Conservation (phyloP, 139 green algal species). For the Chlorella ohadii region DNA sequence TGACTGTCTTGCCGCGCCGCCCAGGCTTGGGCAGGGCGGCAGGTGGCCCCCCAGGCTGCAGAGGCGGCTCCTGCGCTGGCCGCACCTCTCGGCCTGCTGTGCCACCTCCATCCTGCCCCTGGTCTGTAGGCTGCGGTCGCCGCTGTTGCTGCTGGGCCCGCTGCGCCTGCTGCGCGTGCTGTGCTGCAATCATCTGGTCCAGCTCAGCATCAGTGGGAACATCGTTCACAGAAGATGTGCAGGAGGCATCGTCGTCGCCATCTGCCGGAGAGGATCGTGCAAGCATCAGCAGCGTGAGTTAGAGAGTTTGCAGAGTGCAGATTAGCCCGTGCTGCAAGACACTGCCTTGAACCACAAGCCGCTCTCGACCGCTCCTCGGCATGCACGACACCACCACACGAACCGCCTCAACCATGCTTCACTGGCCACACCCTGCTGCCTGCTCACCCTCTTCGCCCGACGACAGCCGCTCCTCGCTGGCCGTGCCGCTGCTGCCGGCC, state of each 20-base stretch:
- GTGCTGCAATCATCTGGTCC: not conserved
- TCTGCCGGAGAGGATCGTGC: not conserved
- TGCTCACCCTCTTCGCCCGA: constrained; percentile 2
- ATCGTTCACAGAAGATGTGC: constrained; percentile 17
- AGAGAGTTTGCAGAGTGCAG: too few species aligned
- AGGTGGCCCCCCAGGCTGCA: too few species aligned
- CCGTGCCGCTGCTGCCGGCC: not conserved
- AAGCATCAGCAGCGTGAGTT: too few species aligned
- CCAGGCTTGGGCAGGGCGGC: not conserved
- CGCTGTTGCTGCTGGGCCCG: not conserved
- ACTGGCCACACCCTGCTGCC: too few species aligned
- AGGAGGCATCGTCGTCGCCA: not conserved
- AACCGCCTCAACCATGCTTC: too few species aligned
- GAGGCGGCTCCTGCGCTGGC: not conserved
- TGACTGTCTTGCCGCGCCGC: not conserved
- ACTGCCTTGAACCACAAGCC: too few species aligned
- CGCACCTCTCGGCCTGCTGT: not conserved
- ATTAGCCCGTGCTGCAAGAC: too few species aligned
- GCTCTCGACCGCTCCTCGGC: too few species aligned
- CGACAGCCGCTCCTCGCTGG: not conserved
- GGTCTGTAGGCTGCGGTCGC: not conserved
- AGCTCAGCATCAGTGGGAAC: constrained; percentile 25
- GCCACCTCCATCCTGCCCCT: not conserved
- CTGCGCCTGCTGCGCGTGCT: not conserved
- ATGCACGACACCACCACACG: too few species aligned